Evolutionary conservation across 2,329 filamentous ascomycete species (phyloP).

Genomic region (Diaporthe humulicola): DNA sequence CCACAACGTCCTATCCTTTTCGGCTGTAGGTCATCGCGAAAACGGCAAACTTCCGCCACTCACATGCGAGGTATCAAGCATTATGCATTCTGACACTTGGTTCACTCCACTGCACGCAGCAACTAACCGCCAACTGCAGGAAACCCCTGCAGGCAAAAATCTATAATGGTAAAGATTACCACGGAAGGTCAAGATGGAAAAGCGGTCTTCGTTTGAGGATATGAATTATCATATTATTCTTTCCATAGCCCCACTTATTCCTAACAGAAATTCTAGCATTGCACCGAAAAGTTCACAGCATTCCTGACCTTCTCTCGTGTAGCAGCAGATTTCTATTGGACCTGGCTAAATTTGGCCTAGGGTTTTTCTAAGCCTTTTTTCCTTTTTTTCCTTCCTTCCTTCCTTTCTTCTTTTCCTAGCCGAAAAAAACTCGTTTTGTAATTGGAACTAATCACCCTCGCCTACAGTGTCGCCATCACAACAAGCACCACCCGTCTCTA

Average conservation of each 20-base stretch:
- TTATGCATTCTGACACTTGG: not conserved
- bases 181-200: not conserved
- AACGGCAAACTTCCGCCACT: not conserved
- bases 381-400: no score
- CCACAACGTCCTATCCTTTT: not conserved
- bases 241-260: not conserved
- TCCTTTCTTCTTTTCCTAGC: no score
- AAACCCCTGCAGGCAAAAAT: not conserved
- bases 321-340: not conserved
- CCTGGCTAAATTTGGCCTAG: conserved; percentile 2
- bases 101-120: not conserved
- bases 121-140: not conserved
- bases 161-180: not conserved
- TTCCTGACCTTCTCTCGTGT: not conserved
- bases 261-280: not conserved
- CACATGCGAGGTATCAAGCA: not conserved
- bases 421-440: not conserved
- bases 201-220: not conserved
- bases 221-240: not conserved
- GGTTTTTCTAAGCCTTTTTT: not conserved
- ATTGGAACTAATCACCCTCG: not conserved
- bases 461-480: conserved; percentile 44
- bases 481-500: conserved; percentile 52
- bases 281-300: not conserved
- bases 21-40: not conserved